Evolutionary conservation across 352 stramenopile species (phyloP).

Genomic region (Globisporangium heterothallicum): DNA sequence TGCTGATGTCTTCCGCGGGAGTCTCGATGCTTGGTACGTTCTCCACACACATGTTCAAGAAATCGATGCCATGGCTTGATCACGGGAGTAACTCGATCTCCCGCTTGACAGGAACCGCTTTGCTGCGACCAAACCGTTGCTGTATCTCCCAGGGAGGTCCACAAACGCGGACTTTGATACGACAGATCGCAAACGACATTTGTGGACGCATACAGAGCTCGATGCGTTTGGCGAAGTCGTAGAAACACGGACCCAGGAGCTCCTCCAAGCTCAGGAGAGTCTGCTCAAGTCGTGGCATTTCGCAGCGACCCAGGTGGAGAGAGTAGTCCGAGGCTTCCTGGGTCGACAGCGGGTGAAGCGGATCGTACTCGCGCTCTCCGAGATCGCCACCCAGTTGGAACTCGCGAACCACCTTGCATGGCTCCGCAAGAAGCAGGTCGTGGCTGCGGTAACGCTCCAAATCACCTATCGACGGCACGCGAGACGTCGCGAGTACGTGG

Average conservation of each 20-base stretch:
- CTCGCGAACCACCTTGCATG: conserved; percentile 5
- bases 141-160: conserved; percentile 47
- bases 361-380: conserved; percentile 19
- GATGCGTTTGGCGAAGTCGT: conserved; percentile 31
- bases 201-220: conserved; percentile 48
- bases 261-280: conserved; percentile 31
- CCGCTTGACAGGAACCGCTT: conserved; percentile 48
- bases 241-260: conserved; percentile 23
- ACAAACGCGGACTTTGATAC: conserved; percentile 36
- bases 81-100: too few relatives aligned
- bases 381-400: conserved; percentile 20
- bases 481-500: conserved; percentile 13
- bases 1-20: conserved; percentile 15
- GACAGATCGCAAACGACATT: conserved; percentile 22
- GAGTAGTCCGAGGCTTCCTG: conserved; percentile 28
- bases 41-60: too few relatives aligned
- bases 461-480: conserved; percentile 23
- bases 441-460: conserved; percentile 33
- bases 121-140: conserved; percentile 17
- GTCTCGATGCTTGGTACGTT: conserved; percentile 18
- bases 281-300: conserved; percentile 34
- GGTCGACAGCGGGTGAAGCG: conserved; percentile 26
- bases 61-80: too few relatives aligned
- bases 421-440: conserved; percentile 16
- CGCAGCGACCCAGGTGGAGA: conserved; percentile 34